Percentiles rank a stretch among this genome's conserved stretches.
Evolutionary conservation across 208 protist species (phyloP).

Genomic region (Trypanosoma vivax): DNA sequence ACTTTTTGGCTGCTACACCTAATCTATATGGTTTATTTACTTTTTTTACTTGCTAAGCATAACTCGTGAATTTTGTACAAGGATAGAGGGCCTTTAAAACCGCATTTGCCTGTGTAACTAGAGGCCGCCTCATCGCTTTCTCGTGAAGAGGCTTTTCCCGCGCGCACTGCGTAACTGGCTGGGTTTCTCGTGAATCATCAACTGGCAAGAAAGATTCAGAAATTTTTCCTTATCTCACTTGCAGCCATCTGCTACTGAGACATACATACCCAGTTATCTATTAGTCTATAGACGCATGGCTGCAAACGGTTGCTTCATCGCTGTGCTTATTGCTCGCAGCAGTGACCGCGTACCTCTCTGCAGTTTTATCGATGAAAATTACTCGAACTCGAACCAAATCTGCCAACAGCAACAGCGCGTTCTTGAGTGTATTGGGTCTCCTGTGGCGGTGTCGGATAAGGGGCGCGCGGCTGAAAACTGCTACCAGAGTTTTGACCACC

Average conservation of each 20-base stretch:
- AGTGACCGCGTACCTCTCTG: constrained; percentile 79
- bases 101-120: too few species aligned
- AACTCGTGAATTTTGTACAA: too few species aligned
- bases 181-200: too few species aligned
- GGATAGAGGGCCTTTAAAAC: too few species aligned
- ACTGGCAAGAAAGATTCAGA: too few species aligned
- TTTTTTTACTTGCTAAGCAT: too few species aligned
- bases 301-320: constrained; percentile 83
- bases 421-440: constrained; percentile 75
- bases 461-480: constrained; percentile 50
- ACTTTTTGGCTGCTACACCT: too few species aligned
- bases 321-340: constrained; percentile 76
- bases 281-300: constrained; percentile 33
- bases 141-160: too few species aligned
- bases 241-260: background rate
- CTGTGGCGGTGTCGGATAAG: constrained; percentile 40
- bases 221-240: too few species aligned
- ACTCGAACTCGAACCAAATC: constrained; percentile 60
- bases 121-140: too few species aligned
- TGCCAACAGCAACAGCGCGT: constrained; percentile 82
- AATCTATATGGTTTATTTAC: too few species aligned
- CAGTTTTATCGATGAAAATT: constrained; percentile 82
- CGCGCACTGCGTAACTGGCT: too few species aligned
- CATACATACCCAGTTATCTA: background rate
- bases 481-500: constrained; percentile 89